Evolutionary conservation across 495 filamentous ascomycete species (phyloP), one percentile per base, ranked within the genome.

Genomic region (Cryomyces minteri): DNA sequence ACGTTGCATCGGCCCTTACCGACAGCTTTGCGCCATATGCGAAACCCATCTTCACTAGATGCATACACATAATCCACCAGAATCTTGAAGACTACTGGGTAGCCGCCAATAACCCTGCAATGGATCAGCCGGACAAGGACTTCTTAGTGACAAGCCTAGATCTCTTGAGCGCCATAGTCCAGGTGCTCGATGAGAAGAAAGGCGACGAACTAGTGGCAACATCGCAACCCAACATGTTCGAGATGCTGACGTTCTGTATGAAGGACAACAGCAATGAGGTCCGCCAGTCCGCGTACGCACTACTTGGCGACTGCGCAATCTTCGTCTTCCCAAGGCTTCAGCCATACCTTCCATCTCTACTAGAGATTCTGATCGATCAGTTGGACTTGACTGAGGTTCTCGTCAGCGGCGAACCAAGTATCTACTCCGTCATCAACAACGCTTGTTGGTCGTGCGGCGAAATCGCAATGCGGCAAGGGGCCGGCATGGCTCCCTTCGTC

Each of bases 381-480:
- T 69, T 99, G 32, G 87, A 96, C 54, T 65, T 96, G 39, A 80
- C 84, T 46, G 65, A 73, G 41, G 11, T 41, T 12, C 74, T 85
- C 40, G 76, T 84, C 43, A 79, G 86, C 41, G 81, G 80, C 30
- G 69, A 76, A 46, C 72, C 79, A 25, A 84, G 75, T 6, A 77
- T 79, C 6, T 96, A 93, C 60, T 80, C 82, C 39, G 88, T 94
- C 12, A 72, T 96, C 47, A 99, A 96, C 70, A 99, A 99, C 57
- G 88, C 90, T 31, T 96, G 92, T 67, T 99, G 90, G 90, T 90
- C 88, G 31, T 81, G 77, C 25, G 90, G 90, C 12, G 90, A 99
- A 64, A 92, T 99, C 47, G 79, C 86, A 6, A 77, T 95, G 61
- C 76, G 84, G 54, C 75, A 84, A 52, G 72, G 75, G 47, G 67